A percentile compares a stretch with the other conserved stretches of the same genome.
phyloP scores from a whole-genome alignment of 257 asterid genomes.

The Verbascum thapsus region DNA sequence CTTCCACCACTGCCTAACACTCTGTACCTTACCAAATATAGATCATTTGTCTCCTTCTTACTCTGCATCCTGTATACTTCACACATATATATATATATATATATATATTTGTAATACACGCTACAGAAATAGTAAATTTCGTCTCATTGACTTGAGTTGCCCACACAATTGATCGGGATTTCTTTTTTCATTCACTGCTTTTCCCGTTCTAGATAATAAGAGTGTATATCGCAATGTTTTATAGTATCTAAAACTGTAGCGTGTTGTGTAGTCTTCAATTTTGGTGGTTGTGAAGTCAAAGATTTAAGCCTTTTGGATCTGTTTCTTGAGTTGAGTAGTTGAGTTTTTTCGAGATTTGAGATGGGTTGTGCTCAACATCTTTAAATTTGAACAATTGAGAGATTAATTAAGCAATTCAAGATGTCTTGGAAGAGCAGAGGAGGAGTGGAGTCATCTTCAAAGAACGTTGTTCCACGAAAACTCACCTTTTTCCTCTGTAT shows the following conservation, averaged over 20 bases:
- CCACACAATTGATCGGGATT: neutral
- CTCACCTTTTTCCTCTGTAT: slow-evolving; percentile 68
- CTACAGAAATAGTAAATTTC: neutral
- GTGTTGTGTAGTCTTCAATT: slow-evolving; percentile 17
- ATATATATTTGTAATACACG: too few relatives aligned
- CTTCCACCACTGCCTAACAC: slow-evolving; percentile 26
- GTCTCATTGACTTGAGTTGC: slow-evolving; percentile 8
- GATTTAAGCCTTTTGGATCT: slow-evolving; percentile 34
- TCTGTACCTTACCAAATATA: too few relatives aligned
- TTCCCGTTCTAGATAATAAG: neutral
- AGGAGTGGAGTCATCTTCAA: slow-evolving; percentile 58
- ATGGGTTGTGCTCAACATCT: slow-evolving; percentile 43
- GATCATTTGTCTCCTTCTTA: too few relatives aligned
- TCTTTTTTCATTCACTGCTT: neutral
- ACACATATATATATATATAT: too few relatives aligned
- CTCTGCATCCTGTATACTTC: too few relatives aligned
- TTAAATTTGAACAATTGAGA: slow-evolving; percentile 41
- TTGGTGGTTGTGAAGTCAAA: slow-evolving; percentile 28
- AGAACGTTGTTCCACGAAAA: slow-evolving; percentile 55
- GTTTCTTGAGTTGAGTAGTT: slow-evolving; percentile 31
- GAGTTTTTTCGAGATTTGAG: too few relatives aligned
- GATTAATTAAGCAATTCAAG: slow-evolving; percentile 29
- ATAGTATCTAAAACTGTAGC: slow-evolving; percentile 5
- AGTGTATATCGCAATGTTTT: neutral
- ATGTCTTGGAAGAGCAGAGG: slow-evolving; percentile 95